Evolutionary conservation across 2,329 filamentous ascomycete species (phyloP).

Genomic region (Aspergillus texensis): DNA sequence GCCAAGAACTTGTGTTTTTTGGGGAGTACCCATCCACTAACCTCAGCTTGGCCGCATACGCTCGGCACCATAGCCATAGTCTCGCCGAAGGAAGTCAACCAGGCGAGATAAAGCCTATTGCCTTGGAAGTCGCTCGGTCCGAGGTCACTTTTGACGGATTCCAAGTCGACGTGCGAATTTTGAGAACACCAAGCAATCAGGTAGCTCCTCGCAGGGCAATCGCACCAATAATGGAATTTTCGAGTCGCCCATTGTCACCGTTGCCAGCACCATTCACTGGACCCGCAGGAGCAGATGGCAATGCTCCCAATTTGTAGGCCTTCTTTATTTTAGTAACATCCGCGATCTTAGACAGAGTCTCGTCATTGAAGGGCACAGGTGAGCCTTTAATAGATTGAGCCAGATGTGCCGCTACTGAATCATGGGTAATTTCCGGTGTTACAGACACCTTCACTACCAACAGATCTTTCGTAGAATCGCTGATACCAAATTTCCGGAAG

Average conservation of each 20-base stretch:
- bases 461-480: conserved; percentile 69
- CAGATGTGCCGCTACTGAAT: conserved; percentile 64
- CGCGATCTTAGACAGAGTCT: conserved; percentile 59
- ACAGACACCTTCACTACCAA: conserved; percentile 78
- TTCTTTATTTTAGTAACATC: conserved; percentile 75
- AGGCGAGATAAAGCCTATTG: neutral
- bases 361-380: conserved; percentile 63
- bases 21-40: neutral
- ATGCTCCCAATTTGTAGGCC: conserved; percentile 77
- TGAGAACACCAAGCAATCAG: conserved; percentile 22
- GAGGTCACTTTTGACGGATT: neutral
- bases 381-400: conserved; percentile 63
- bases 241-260: conserved; percentile 48
- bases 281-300: conserved; percentile 45
- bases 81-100: neutral
- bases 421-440: conserved; percentile 48
- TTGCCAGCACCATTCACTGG: conserved; percentile 25
- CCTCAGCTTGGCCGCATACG: neutral
- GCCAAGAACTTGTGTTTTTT: neutral
- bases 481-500: conserved; percentile 85
- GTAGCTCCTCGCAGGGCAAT: conserved; percentile 74
- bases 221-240: conserved; percentile 69
- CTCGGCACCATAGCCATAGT: neutral
- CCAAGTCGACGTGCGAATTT: neutral
- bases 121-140: neutral